Base-by-base conservation (phyloP, 768 basidiomycete genomes). In the Mycena albidolilacea region DNA sequence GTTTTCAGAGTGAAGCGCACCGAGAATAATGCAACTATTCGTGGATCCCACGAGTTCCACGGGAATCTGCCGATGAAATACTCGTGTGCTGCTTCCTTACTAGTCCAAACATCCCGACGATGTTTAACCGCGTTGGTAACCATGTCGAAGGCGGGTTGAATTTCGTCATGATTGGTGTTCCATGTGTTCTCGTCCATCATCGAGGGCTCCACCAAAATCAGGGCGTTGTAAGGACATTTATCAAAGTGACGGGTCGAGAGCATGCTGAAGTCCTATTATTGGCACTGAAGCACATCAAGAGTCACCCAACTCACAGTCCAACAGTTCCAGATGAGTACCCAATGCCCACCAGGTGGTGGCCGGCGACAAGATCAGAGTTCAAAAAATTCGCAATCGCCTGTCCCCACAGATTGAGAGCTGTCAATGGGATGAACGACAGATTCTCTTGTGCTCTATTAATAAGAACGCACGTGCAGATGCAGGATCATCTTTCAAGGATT, bases 11-110 rank as follows among this genome's bases (percentile, higher is more conserved):
- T 50, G 15, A 6, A 30, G 35, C 78, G 23, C 64, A 78, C 79
- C 46, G 63, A 35, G 60, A 77, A 79, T 19, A 80, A 37, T 14
- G 75, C 73, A 0, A 79, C 61, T 19, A 77, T 76, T 10, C 78
- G 77, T 15, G 71, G 76, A 71, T 82, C 78, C 76, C 78, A 82
- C 5, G 43, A 57, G 38, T 77, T 76, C 79, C 81, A 81, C 17
- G 80, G 80, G 21, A 52, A 69, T 37, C 77, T 65, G n/a, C 69
- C 61, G 5, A n/a, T 46, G n/a, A 80, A 74, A 72, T 75, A 80
- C 30, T 55, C 44, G 4, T 30, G 66, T 1, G 82, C 81, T 41
- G 74, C 77, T 37, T 82, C 78, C 41, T 69, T 70, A 46, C 43
- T 79, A 1, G 62, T 39, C 81, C 81, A 83, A 15, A 46, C 50